These are phyloP conservation scores for Fusarium annulatum DNA, from an alignment of 2,329 filamentous ascomycete species.

Conservation along the genomic window DNA sequence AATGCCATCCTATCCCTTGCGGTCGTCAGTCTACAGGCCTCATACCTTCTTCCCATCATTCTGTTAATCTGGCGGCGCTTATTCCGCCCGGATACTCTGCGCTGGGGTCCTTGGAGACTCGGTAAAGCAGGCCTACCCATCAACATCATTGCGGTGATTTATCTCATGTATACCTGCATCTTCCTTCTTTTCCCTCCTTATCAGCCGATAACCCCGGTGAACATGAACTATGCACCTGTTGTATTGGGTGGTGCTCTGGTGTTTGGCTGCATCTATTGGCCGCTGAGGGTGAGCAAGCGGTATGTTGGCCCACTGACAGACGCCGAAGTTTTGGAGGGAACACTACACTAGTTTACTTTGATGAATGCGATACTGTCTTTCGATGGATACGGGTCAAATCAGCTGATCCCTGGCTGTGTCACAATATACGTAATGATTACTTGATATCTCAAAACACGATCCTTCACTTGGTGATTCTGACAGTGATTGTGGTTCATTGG, in stretches of 20 bases:
- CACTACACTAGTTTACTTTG: neutral
- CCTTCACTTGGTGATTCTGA: neutral
- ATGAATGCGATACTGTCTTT: too few relatives aligned
- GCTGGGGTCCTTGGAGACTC: constrained; percentile 30
- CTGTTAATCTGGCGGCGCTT: constrained; percentile 30
- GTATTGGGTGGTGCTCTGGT: constrained; percentile 22
- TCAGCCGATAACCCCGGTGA: constrained; percentile 20
- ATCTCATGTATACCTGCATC: constrained; percentile 24
- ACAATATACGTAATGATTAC: neutral
- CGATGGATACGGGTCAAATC: rapidly evolving
- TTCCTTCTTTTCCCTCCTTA: constrained; percentile 32
- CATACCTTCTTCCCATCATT: constrained; percentile 26
- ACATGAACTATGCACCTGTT: constrained; percentile 36
- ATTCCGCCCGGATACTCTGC: constrained; percentile 4
- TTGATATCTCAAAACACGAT: neutral
- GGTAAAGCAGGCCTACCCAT: constrained; percentile 20
- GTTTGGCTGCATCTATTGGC: constrained; percentile 34
- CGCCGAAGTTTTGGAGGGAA: neutral
- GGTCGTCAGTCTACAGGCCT: constrained; percentile 25
- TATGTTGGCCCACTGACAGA: constrained; percentile 26
- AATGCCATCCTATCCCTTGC: constrained; percentile 35
- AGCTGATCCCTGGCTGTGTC: too few relatives aligned
- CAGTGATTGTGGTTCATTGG: neutral
- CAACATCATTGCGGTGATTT: constrained; percentile 15
- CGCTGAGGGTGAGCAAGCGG: constrained; percentile 16